Evolutionary conservation across 805 yeast species (phyloP), one percentile per base, ranked within the genome.

Genomic region (Zygotorulaspora danielsina): DNA sequence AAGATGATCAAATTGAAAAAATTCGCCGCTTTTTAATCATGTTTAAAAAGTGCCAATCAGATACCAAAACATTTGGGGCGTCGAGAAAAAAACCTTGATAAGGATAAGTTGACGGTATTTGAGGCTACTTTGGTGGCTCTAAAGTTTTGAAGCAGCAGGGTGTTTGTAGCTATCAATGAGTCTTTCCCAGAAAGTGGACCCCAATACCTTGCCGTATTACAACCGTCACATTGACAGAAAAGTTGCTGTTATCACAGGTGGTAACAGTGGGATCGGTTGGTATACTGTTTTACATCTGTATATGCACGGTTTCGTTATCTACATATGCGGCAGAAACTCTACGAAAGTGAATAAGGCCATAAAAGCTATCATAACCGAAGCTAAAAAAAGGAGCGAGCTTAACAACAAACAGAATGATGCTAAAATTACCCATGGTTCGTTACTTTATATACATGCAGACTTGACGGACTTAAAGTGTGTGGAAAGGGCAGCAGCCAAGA

Each of bases 231-330:
- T 46, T 2, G 76, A 73, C 19, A 69, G 84, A 31, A 71, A 78
- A 41, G 79, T 83, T 3, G 88, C 85, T 2, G 64, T 86, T 5
- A 77, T 86, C 20, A 81, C 93, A 0, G 94, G 95, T 2, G 94
- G 93, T 5, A 83, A 80, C 51, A 73, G 82, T 40, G 95, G 95
- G 0, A 75, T 84, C 13, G 95, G 96, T 8, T 85, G 75, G 69
- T 82, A 70, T 56, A 79, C 89, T 0, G 85, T 78, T 6, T 66
- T 84, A 17, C 89, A 84, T 53, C 69, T 86, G 5, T 84, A 81
- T 53, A 66, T 84, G 36, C 95, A 85, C 59, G 96, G 96, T 0
- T 83, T 74, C 55, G 66, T 71, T 6, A 80, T 86, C 3, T 86
- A 85, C 55, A 66, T 86, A 25, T 86, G 84, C 2, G 90, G 94